These are phyloP conservation scores for Pisolithus tinctorius DNA, from an alignment of 768 basidiomycete genomes.

Conservation along the genomic window DNA sequence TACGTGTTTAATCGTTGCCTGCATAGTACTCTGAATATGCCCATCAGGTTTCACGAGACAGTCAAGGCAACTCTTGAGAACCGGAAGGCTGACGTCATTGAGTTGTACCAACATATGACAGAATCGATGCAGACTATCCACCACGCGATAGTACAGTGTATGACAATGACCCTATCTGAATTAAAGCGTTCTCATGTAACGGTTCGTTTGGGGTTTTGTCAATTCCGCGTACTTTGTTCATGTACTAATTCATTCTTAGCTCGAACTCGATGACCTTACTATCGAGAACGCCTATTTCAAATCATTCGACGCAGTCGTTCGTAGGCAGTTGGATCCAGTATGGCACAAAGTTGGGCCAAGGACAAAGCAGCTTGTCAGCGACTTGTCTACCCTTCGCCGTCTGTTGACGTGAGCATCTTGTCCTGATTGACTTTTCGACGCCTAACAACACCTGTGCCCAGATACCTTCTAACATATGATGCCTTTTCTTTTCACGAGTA, in stretches of 20 bases:
- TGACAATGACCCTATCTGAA: conserved; percentile 84
- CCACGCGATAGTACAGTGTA: conserved; percentile 86
- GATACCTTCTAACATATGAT: conserved; percentile 84
- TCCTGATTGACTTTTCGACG: neutral
- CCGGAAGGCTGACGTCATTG: conserved; percentile 85
- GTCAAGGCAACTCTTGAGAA: conserved; percentile 79
- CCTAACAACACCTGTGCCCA: neutral
- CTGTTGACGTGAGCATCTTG: conserved; percentile 59
- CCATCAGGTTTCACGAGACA: conserved; percentile 76
- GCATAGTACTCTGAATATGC: neutral
- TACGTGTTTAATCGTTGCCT: conserved; percentile 23
- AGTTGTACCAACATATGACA: conserved; percentile 81
- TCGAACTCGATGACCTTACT: conserved; percentile 89
- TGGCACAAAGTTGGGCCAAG: conserved; percentile 96
- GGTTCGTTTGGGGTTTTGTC: conserved; percentile 25
- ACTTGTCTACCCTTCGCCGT: conserved; percentile 78
- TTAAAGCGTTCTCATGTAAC: conserved; percentile 81
- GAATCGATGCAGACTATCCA: conserved; percentile 91
- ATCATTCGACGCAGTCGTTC: conserved; percentile 84
- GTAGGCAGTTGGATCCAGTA: conserved; percentile 83
- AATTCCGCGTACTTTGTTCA: neutral
- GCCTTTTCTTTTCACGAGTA: conserved; percentile 86
- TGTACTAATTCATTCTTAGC: conserved; percentile 37
- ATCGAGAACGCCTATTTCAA: conserved; percentile 92
- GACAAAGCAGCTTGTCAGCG: conserved; percentile 86